Base-by-base conservation (phyloP, 164 flowering plant genomes). In the Macadamia integrifolia region DNA sequence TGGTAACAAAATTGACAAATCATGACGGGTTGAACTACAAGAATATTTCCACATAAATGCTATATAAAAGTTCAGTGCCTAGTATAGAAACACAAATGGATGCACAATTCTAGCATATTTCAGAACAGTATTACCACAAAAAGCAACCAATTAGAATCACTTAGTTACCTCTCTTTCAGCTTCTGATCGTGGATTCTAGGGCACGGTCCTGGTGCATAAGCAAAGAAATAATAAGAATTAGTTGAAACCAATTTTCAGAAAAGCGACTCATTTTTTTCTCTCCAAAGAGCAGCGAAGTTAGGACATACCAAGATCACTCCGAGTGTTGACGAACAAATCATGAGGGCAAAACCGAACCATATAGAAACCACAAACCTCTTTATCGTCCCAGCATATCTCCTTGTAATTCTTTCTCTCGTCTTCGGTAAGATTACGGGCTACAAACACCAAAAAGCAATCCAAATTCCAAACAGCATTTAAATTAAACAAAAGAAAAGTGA, bases 271-370 rank as follows among this genome's bases (percentile, higher is more conserved):
- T 35, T 35, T 35, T 35, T 35, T 35, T 35, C 40, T 23, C 23
- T 23, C 40, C 9, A 66, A 65, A 17, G 13, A 53, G 63, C 60
- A 18, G 65, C 43, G 57, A 64, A 12, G 50, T 46, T 29, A 29
- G 66, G 32, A 78, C 83, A 23, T 60, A 93, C 98, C 99, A 3
- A 95, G 89, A 81, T 95, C 99, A 71, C 99, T 95, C 13, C 88
- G 83, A 9, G 99, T 95, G 74, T 92, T 95, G 74, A 95, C 92
- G 70, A 95, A 95, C 77, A 95, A 82, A 79, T 95, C 99, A 59
- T 94, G 99, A 17, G 99, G 99, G 70, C 99, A 95, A 72, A 95
- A 92, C 3, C 97, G 85, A 72, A 92, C 89, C 99, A 95, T 95
- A 69, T 86, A 95, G 64, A 73, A 83, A 17, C 80, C 83, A 66